These are phyloP conservation scores for Monosporascus sp. DNA, from an alignment of 2,329 filamentous ascomycete genomes.

Conservation along the genomic window DNA sequence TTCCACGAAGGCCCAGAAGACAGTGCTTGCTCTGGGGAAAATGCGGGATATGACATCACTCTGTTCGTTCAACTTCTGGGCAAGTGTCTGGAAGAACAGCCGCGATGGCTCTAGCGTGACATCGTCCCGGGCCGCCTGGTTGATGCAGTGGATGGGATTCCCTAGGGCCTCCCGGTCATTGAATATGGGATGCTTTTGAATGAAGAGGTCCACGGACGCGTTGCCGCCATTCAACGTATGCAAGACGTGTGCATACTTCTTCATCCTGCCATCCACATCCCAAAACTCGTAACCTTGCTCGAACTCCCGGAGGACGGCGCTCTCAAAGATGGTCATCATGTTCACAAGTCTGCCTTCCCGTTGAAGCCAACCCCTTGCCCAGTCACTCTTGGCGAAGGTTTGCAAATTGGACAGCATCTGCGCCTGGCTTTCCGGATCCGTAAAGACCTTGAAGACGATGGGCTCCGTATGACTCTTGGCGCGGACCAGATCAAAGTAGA, in stretches of 20 bases:
- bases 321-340: constrained; percentile 82
- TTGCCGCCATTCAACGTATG: constrained; percentile 75
- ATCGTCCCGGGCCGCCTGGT: constrained; percentile 57
- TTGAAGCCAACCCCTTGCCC: constrained; percentile 65
- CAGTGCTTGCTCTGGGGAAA: constrained; percentile 65
- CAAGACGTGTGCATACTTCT: constrained; percentile 80
- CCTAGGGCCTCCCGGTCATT: constrained; percentile 65
- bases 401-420: constrained; percentile 79
- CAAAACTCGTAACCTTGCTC: constrained; percentile 85
- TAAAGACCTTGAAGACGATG: constrained; percentile 78
- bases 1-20: constrained; percentile 74
- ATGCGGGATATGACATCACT: constrained; percentile 72
- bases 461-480: constrained; percentile 73
- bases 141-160: constrained; percentile 76
- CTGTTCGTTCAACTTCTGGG: constrained; percentile 77
- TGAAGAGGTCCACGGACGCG: constrained; percentile 76
- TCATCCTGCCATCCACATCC: constrained; percentile 86
- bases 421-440: constrained; percentile 85
- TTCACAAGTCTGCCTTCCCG: constrained; percentile 67
- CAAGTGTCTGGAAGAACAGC: constrained; percentile 71
- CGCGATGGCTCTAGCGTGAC: constrained; percentile 77
- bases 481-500: constrained; percentile 76
- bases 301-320: constrained; percentile 84
- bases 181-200: constrained; percentile 84
- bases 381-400: constrained; percentile 76